Evolutionary conservation across 1,284 basidiomycete species (phyloP).

Genomic region (Ustilago curta): DNA sequence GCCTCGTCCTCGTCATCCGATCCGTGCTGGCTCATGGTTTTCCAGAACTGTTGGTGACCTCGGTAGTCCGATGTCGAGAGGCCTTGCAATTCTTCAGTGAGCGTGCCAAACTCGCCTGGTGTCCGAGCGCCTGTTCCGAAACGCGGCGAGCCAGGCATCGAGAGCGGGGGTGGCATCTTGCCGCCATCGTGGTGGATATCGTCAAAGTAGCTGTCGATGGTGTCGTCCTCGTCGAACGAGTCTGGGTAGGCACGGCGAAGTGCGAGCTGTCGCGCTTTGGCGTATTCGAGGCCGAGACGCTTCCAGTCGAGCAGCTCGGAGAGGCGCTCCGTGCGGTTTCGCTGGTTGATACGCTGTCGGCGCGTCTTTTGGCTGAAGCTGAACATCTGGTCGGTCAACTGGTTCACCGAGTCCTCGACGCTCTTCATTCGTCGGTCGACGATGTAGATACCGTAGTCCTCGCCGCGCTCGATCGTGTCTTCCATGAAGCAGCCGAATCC

Average conservation of each 20-base stretch:
- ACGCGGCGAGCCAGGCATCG: constrained; percentile 87
- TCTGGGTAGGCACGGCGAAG: constrained; percentile 94
- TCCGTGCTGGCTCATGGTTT: constrained; percentile 59
- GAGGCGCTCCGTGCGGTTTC: constrained; percentile 86
- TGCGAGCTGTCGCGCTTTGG: constrained; percentile 91
- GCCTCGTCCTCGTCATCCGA: constrained; percentile 63
- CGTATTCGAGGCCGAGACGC: constrained; percentile 95
- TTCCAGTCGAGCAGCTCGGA: constrained; percentile 95
- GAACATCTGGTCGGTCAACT: constrained; percentile 70
- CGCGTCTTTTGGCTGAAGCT: constrained; percentile 87
- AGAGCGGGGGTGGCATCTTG: constrained; percentile 77
- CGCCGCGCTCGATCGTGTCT: constrained; percentile 86
- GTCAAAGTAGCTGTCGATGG: constrained; percentile 74
- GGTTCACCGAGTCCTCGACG: constrained; percentile 88
- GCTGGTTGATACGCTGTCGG: constrained; percentile 96
- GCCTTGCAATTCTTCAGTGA: constrained; percentile 64
- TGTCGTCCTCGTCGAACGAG: constrained; percentile 78
- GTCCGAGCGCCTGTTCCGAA: constrained; percentile 52
- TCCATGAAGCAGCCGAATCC: constrained; percentile 99
- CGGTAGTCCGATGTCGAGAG: constrained; percentile 63
- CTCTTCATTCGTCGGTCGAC: constrained; percentile 90
- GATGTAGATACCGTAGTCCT: constrained; percentile 80
- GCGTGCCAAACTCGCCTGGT: constrained; percentile 64
- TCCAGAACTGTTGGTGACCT: constrained; percentile 61
- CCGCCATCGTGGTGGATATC: constrained; percentile 73